Percentiles rank a stretch among this genome's conserved stretches.
Evolutionary conservation across 2,329 filamentous ascomycete genomes (phyloP).

Genomic region (Bretziella fagacearum): DNA sequence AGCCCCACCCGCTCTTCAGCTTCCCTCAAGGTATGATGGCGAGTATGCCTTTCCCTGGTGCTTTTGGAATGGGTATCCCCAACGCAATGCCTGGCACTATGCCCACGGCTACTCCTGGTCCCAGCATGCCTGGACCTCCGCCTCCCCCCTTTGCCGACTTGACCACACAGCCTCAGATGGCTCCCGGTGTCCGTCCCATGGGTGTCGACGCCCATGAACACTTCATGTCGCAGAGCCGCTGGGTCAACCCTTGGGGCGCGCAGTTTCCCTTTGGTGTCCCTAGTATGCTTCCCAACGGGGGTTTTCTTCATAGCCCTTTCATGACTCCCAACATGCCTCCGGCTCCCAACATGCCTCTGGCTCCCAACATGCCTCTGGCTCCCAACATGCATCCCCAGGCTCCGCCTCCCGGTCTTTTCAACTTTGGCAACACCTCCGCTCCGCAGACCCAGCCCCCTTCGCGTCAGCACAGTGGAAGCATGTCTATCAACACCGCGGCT

Average conservation of each 20-base stretch:
- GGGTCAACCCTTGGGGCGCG: slow-evolving; percentile 12
- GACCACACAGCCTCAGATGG: too few species aligned
- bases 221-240: slow-evolving; percentile 10
- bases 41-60: slow-evolving; percentile 13
- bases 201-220: too few species aligned
- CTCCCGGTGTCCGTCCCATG: too few species aligned
- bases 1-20: slow-evolving; percentile 21
- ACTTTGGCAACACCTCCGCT: background rate
- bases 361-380: slow-evolving; percentile 3
- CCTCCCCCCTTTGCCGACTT: background rate
- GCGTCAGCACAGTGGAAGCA: slow-evolving; percentile 7
- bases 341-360: background rate
- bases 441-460: background rate
- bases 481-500: background rate
- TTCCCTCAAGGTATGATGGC: slow-evolving; percentile 19
- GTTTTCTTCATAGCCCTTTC: slow-evolving; percentile 8
- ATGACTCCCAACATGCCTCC: slow-evolving; percentile 10
- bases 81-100: slow-evolving; percentile 4
- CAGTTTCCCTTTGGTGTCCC: slow-evolving; percentile 13
- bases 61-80: slow-evolving; percentile 9
- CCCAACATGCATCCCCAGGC: background rate
- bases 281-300: slow-evolving; percentile 8
- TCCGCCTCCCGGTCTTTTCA: background rate
- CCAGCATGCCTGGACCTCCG: background rate
- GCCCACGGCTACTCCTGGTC: background rate